Conservation (phyloP, 208 protist species). For the Trypanosoma conorhini region DNA sequence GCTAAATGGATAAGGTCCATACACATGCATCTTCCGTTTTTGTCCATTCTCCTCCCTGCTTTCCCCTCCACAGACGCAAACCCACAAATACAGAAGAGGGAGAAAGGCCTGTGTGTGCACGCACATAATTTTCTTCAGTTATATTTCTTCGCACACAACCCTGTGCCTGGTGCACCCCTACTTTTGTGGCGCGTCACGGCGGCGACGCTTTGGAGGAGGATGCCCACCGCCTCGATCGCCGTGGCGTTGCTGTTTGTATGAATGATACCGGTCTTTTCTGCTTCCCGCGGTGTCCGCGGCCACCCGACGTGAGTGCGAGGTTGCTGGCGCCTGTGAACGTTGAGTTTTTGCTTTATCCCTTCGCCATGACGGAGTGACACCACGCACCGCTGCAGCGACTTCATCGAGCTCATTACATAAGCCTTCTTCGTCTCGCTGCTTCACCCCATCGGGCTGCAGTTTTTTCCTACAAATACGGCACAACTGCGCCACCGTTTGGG, state of each 20-base stretch:
- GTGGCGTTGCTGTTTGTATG: neutral
- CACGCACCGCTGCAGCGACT: conserved; percentile 5
- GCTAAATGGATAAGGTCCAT: neutral
- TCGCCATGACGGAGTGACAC: conserved; percentile 14
- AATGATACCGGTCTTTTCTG: neutral
- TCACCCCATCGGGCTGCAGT: neutral
- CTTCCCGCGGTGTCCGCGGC: neutral
- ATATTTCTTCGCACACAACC: neutral
- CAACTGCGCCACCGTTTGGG: conserved; percentile 16
- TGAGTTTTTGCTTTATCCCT: conserved; percentile 8
- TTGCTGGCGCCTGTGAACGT: neutral
- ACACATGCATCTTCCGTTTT: neutral
- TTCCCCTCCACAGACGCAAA: neutral
- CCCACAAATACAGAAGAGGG: neutral
- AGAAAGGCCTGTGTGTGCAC: conserved; percentile 7
- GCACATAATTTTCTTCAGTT: neutral
- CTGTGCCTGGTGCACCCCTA: neutral
- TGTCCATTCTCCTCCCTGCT: neutral
- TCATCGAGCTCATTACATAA: conserved; percentile 5
- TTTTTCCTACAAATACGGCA: conserved; percentile 22
- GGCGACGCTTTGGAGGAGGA: conserved; percentile 10
- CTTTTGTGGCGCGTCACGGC: neutral
- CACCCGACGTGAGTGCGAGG: neutral
- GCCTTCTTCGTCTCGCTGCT: neutral
- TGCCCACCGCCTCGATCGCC: neutral